Evolutionary conservation across 129 eudicot genomes (phyloP), one percentile per base, ranked within the genome.

Genomic region (Centrapalus pauciflorus): DNA sequence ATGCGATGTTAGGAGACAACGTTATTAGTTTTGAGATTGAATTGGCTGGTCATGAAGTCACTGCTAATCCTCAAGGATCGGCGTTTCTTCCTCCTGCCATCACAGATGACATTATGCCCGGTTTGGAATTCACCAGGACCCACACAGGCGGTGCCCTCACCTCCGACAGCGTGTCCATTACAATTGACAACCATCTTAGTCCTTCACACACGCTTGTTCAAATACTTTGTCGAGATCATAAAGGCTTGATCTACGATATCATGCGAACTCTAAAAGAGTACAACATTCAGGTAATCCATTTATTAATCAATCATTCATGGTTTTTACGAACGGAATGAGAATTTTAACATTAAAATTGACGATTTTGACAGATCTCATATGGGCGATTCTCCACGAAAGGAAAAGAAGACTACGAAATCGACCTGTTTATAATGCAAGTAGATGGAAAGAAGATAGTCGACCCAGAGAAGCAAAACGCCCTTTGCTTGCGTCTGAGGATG

Each of bases 21-120:
- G 61, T 77, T 73, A 63, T 77, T 25, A 81, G 85, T 73, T 81
- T 79, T 45, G 85, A 81, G 77, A 61, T 81, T 8, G 82, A 81
- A 40, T 51, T 55, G 64, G 82, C 79, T 3, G 79, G 79, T 35
- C 76, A 69, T 28, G 82, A 71, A 37, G 72, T 72, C 49, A 46
- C 30, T 13, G 55, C 72, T 63, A 55, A 63, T 40, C 66, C 69
- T 61, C 82, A 76, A 68, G 85, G 79, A 30, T 62, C 79, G 49
- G 76, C 82, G 21, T 81, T 77, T 72, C 82, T 81, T 63, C 79
- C 85, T 1, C 45, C 76, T 52, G 79, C 75, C 14, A 61, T 72
- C 46, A 67, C 73, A 13, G 79, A 76, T 5, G 79, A 77, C 38
- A 64, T n/a, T n/a, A n/a, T 70, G 74, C 70, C 64, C 28, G 43